phyloP scores from a whole-genome alignment of 163 green algal species.

The Chlorella variabilis region DNA sequence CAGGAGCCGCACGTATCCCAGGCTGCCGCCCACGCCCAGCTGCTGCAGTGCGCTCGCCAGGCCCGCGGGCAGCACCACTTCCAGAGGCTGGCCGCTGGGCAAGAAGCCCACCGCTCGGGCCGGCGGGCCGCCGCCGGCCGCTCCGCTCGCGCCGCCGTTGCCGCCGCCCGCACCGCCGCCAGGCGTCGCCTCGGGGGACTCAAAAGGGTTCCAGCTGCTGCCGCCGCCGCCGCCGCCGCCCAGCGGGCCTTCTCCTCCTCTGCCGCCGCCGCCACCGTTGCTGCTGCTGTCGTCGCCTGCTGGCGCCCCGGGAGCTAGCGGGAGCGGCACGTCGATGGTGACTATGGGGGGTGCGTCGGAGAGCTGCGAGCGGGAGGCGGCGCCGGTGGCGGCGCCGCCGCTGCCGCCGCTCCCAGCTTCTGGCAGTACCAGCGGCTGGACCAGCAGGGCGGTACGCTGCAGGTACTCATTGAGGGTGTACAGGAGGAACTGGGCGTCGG shows the following conservation, averaged over 20 bases:
- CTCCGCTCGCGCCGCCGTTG: not conserved
- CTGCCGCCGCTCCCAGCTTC: not conserved
- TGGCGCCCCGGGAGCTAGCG: slow-evolving; percentile 36
- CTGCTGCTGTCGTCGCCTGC: not conserved
- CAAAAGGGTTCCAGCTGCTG: slow-evolving; percentile 28
- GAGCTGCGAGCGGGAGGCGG: not conserved
- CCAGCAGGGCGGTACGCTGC: slow-evolving; percentile 75
- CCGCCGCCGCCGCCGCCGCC: not conserved
- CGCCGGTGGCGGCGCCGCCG: not conserved
- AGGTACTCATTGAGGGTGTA: slow-evolving; percentile 86
- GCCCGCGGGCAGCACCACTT: slow-evolving; percentile 33
- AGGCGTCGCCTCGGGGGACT: not conserved
- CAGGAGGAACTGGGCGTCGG: slow-evolving; percentile 74
- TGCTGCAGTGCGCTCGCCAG: slow-evolving; percentile 50
- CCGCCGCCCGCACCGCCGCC: not conserved
- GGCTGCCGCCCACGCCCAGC: slow-evolving; percentile 60
- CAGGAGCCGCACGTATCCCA: slow-evolving; percentile 68
- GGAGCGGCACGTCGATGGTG: slow-evolving; percentile 70
- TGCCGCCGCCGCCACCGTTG: not conserved
- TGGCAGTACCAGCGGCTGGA: slow-evolving; percentile 78
- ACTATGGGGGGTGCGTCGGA: not conserved
- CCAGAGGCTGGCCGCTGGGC: slow-evolving; percentile 11
- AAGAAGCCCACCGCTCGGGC: slow-evolving; percentile 13
- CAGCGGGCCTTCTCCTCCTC: not conserved
- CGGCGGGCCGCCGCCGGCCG: not conserved